Evolutionary conservation across 2,329 filamentous ascomycete genomes (phyloP), one percentile per base, ranked within the genome.

Genomic region (Pezicula carpinea): DNA sequence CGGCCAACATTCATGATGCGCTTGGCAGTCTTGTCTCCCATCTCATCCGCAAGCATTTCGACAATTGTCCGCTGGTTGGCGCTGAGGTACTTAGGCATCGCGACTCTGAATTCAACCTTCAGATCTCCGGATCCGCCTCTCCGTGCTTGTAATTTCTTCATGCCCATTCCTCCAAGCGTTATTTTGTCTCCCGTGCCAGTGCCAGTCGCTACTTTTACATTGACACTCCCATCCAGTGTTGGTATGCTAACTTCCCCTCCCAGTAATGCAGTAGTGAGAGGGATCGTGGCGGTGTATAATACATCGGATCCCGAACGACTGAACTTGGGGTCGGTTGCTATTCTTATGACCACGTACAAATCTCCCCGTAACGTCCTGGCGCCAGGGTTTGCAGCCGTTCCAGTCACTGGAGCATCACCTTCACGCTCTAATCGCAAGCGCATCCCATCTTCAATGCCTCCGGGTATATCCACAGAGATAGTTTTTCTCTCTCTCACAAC

Each of bases 361-460:
- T 99, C 92, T 58, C 93, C 93, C 36, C 81, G 83, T 59, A 85
- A 75, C n/a, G 79, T 80, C 51, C 79, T 78, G 8, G 76, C 72
- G 49, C 81, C 78, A 22, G 82, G 74, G 38, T 83, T 79, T 26
- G 80, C 76, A 14, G 80, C 74, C 19, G 82, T 77, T 38, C 89
- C 89, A 19, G 88, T 92, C 7, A 83, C 74, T 18, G 93, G 86
- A 14, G 89, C 85, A 62, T 99, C 92, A 55, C 93, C 93, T 62
- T 95, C 90, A 21, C 87, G 87, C 49, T 83, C 81, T 22, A 99
- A 80, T 44, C 89, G 80, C 59, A 99, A 71, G 48, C 89, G 82
- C 92, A 97, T 97, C 46, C 92, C 91, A 65, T 99, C 92, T 65
- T 97, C 93, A 26, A 99, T 90, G 54, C 93, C 93, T 18, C 87